These are phyloP conservation scores for Penicillium goetzii DNA, from an alignment of 495 filamentous ascomycete species.

Conservation along the genomic window DNA sequence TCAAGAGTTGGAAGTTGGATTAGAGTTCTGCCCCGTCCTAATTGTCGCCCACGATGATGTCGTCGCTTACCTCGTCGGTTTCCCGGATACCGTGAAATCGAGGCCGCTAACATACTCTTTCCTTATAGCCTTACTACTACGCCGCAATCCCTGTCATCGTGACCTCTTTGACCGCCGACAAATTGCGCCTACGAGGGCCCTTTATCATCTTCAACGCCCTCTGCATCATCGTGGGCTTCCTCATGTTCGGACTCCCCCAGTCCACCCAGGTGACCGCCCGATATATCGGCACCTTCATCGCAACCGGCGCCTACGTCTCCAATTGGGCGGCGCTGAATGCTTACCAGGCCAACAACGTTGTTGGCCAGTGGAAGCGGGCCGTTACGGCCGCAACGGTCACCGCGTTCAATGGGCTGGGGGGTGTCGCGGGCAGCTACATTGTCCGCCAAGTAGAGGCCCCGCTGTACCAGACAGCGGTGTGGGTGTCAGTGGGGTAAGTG, in stretches of 20 bases:
- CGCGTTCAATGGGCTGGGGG: slow-evolving; percentile 73
- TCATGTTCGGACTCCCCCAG: slow-evolving; percentile 67
- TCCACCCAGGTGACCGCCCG: slow-evolving; percentile 67
- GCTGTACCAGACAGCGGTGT: slow-evolving; percentile 69
- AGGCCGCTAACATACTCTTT: neutral
- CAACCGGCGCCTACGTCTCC: slow-evolving; percentile 76
- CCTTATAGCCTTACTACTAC: slow-evolving; percentile 67
- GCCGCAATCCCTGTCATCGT: slow-evolving; percentile 70
- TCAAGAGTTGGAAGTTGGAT: neutral
- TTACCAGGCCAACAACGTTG: slow-evolving; percentile 73
- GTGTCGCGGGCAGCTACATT: slow-evolving; percentile 77
- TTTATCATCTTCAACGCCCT: slow-evolving; percentile 75
- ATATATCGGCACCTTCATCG: slow-evolving; percentile 74
- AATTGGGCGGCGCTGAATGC: slow-evolving; percentile 81
- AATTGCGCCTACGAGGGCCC: slow-evolving; percentile 65
- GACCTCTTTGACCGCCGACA: slow-evolving; percentile 70
- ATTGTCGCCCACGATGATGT: neutral
- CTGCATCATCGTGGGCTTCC: slow-evolving; percentile 71
- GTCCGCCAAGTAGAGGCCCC: slow-evolving; percentile 70
- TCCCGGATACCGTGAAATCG: neutral
- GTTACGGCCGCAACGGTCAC: slow-evolving; percentile 70
- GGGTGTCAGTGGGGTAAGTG: slow-evolving; percentile 67
- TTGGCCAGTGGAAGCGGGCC: slow-evolving; percentile 76
- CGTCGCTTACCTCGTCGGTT: neutral
- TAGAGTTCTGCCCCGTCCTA: neutral